A percentile compares a stretch with the other conserved stretches of the same genome.
These are phyloP conservation scores for Moesziomyces parantarcticus DNA, from an alignment of 1,284 basidiomycete species.

Conservation along the genomic window DNA sequence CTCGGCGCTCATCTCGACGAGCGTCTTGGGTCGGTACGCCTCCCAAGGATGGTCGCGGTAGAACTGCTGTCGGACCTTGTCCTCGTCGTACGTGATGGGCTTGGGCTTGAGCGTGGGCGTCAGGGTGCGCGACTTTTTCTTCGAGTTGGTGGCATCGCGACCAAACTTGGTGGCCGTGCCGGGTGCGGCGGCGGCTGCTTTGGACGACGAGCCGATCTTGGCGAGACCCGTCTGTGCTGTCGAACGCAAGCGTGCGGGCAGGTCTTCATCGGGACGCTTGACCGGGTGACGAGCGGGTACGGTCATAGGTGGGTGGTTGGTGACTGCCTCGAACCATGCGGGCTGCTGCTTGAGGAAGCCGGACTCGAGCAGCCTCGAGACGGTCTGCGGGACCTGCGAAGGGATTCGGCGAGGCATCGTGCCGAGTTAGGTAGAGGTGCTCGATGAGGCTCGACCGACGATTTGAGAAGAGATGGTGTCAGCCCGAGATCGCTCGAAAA, in stretches of 20 bases:
- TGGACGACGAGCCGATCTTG: constrained; percentile 29
- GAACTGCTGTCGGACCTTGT: constrained; percentile 87
- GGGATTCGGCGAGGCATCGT: constrained; percentile 84
- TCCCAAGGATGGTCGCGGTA: constrained; percentile 97
- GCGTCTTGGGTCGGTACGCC: constrained; percentile 80
- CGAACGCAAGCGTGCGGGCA: constrained; percentile 48
- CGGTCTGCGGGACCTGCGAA: constrained; percentile 86
- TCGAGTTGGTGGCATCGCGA: constrained; percentile 49
- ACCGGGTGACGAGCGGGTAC: constrained; percentile 80
- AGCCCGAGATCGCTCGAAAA: no score
- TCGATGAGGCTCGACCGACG: background rate
- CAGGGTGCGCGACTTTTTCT: constrained; percentile 68
- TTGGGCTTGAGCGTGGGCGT: constrained; percentile 73
- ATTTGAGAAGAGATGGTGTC: background rate
- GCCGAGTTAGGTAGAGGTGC: background rate
- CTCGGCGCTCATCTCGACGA: constrained; percentile 76
- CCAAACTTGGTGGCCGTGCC: constrained; percentile 9
- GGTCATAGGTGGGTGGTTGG: constrained; percentile 85
- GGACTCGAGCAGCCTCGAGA: constrained; percentile 82
- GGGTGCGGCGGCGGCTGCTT: constrained; percentile 14
- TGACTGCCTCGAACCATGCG: constrained; percentile 85
- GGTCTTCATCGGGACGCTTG: constrained; percentile 70
- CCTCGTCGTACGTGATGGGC: constrained; percentile 83
- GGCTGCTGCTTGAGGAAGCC: constrained; percentile 79
- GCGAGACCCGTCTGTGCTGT: constrained; percentile 3